Evolutionary conservation across 2,329 filamentous ascomycete genomes (phyloP).

Genomic region (Paramyrothecium roridum): DNA sequence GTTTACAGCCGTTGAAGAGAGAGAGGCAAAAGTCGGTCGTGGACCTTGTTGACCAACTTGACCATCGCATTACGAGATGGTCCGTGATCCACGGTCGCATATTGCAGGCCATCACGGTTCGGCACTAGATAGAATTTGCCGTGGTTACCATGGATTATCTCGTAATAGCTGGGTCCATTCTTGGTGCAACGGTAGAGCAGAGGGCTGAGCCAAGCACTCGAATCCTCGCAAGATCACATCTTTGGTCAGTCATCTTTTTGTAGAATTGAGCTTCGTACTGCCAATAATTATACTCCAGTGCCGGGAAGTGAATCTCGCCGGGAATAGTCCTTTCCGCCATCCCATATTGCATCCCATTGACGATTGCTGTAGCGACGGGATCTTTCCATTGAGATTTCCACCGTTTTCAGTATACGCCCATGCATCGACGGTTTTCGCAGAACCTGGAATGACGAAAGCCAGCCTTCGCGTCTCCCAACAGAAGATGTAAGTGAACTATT

Average conservation of each 20-base stretch:
- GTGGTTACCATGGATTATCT: too few relatives aligned
- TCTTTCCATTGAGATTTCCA: conserved; percentile 1
- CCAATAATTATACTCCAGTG: neutral
- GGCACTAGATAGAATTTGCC: too few relatives aligned
- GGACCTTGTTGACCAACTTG: too few relatives aligned
- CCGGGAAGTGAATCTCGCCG: neutral
- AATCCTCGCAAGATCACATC: neutral
- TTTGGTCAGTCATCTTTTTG: too few relatives aligned
- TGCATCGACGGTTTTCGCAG: neutral
- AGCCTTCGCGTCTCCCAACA: conserved; percentile 4
- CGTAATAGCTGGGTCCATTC: too few relatives aligned
- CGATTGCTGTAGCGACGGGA: neutral
- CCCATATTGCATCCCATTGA: neutral
- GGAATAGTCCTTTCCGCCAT: neutral
- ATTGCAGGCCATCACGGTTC: too few relatives aligned
- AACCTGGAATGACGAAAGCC: neutral
- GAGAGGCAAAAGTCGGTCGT: too few relatives aligned
- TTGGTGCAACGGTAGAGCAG: too few relatives aligned
- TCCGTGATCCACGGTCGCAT: too few relatives aligned
- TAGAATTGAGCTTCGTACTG: neutral
- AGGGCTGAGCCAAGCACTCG: too few relatives aligned
- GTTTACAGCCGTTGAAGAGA: too few relatives aligned
- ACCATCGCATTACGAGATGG: too few relatives aligned
- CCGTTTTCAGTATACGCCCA: neutral
- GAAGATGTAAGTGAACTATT: neutral